Evolutionary conservation across 176 grass and related monocot species (phyloP).

Genomic region (Themeda triandra): DNA sequence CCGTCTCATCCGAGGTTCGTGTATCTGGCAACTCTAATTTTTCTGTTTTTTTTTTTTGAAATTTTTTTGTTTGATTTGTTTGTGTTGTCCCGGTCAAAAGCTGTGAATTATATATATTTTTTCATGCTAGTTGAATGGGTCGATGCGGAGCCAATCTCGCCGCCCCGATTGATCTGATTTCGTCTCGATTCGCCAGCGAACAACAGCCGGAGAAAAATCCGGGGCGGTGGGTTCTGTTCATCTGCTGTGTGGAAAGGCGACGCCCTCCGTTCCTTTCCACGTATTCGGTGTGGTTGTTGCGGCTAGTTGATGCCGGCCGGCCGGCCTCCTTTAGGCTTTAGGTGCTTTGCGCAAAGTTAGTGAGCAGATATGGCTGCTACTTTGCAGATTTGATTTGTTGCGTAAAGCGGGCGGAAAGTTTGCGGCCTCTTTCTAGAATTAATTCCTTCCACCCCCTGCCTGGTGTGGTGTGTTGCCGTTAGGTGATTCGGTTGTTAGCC

Average conservation of each 20-base stretch:
- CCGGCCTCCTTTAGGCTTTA: conserved; percentile 14
- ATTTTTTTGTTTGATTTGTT: background rate
- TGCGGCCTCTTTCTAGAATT: conserved; percentile 24
- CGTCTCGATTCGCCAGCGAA: background rate
- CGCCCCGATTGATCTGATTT: background rate
- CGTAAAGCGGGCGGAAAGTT: conserved; percentile 42
- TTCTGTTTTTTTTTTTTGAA: background rate
- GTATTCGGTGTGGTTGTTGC: conserved; percentile 25
- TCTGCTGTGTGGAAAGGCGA: conserved; percentile 24
- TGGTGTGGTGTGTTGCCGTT: background rate
- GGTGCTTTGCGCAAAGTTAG: conserved; percentile 35
- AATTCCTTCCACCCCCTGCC: background rate
- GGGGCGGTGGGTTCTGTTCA: background rate
- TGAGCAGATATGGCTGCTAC: conserved; percentile 41
- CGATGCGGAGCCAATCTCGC: background rate
- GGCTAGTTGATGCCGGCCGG: background rate
- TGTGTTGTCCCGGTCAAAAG: background rate
- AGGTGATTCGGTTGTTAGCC: conserved; percentile 30
- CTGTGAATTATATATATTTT: background rate
- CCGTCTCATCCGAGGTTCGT: conserved; percentile 21
- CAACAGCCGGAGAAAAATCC: conserved; percentile 4
- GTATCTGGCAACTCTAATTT: background rate
- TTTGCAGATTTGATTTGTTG: conserved; percentile 62
- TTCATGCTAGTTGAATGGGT: background rate
- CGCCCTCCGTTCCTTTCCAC: conserved; percentile 38